Evolutionary conservation across 768 basidiomycete species (phyloP), one percentile per base, ranked within the genome.

Genomic region (Calocera cornea): DNA sequence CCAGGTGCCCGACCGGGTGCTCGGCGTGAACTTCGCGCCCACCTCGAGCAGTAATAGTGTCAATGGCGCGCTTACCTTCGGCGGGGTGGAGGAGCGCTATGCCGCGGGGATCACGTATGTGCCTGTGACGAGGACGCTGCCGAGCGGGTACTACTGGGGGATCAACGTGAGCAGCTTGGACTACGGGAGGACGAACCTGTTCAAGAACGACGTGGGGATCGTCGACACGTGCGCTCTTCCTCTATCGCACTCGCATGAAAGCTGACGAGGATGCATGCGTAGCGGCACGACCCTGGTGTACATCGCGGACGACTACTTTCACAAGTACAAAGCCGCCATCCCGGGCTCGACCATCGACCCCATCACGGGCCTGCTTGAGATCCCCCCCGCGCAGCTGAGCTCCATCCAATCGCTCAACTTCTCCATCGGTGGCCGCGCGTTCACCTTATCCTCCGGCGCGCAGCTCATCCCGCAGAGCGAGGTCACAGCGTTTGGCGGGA

Each of bases 21-120:
- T 33, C 76, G 71, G 70, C 19, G 47, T 86, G 66, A 84, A 79
- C 29, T 86, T 83, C 71, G 77, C 77, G 38, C 85, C 86, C 36
- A 78, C 79, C 2, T 83, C 77, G 5, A 72, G 17, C 36, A 68
- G 69, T 19, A 33, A 67, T 36, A 24, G 65, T 72, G 40, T 76
- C 16, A 84, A 84, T 66, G 86, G 85, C 64, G 83, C 83, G 70
- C 71, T 86, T 38, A 81, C 81, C n/a, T 85, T 83, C 77, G 84
- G 83, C 77, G 73, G 73, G 10, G 44, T 47, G 8, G 44, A 47
- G 44, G 8, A 47, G 44, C 7, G 44, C 8, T 47, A 47, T 19
- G 44, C 44, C 5, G 44, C 19, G 19, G 44, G 44, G 16, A 47
- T 47, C 44, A 47, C 44, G 19, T 47, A 24, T 17, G 44, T 47